Evolutionary conservation across 2,329 filamentous ascomycete genomes (phyloP).

Genomic region (Zasmidium cellare): DNA sequence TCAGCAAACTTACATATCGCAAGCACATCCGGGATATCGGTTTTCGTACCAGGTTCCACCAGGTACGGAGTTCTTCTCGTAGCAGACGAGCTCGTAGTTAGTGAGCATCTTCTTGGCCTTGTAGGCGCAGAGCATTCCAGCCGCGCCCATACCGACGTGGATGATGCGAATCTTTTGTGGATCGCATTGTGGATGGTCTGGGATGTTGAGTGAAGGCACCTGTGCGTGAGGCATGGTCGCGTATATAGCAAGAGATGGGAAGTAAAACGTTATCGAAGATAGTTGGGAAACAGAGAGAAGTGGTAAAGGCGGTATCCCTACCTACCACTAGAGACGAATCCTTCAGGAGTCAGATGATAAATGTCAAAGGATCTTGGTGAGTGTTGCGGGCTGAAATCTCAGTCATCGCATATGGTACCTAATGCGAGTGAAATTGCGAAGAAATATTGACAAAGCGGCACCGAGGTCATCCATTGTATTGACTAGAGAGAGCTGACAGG

Average conservation of each 20-base stretch:
- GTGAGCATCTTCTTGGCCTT: background rate
- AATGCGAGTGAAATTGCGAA: too few species aligned
- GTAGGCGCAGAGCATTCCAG: background rate
- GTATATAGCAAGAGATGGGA: background rate
- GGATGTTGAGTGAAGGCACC: background rate
- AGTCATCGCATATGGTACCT: too few species aligned
- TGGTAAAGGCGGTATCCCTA: too few species aligned
- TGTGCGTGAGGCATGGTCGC: background rate
- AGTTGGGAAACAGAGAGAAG: too few species aligned
- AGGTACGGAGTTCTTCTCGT: background rate
- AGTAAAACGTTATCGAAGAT: background rate
- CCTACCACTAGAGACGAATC: too few species aligned
- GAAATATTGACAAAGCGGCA: too few species aligned
- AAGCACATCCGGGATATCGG: background rate
- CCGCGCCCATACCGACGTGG: background rate
- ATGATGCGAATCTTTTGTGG: background rate
- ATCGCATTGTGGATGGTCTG: background rate
- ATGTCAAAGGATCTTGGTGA: too few species aligned
- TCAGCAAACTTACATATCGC: background rate
- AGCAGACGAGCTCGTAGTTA: background rate
- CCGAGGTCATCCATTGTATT: too few species aligned
- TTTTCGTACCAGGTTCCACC: background rate
- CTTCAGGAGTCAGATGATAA: too few species aligned
- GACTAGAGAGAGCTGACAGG: too few species aligned
- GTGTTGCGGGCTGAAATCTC: too few species aligned